Conservation (phyloP, 768 basidiomycete species). For the Xerocomellus chrysenteron region DNA sequence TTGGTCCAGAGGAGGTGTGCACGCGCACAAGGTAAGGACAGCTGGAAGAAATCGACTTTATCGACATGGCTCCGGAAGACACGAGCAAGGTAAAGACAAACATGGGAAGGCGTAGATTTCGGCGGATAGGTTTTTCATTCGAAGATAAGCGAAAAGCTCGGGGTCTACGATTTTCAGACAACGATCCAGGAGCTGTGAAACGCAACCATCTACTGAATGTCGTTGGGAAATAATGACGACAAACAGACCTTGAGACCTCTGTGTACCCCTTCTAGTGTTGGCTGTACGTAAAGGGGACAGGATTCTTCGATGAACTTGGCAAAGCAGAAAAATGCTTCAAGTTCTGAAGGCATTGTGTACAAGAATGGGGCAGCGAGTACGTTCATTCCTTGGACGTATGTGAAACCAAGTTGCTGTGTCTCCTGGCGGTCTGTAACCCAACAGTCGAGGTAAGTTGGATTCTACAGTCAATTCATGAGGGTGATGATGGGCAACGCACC, state of each 20-base stretch:
- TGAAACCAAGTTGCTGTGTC: constrained; percentile 79
- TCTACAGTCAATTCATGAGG: neutral
- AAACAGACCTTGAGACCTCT: constrained; percentile 79
- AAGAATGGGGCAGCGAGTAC: constrained; percentile 97
- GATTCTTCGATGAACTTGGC: constrained; percentile 92
- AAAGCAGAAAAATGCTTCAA: constrained; percentile 99
- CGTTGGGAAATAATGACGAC: neutral
- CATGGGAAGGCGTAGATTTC: constrained; percentile 98
- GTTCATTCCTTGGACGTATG: constrained; percentile 99
- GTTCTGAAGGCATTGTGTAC: constrained; percentile 94
- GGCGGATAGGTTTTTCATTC: constrained; percentile 89
- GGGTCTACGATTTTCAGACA: constrained; percentile 92
- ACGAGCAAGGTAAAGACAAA: constrained; percentile 38
- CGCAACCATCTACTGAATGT: neutral
- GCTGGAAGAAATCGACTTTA: constrained; percentile 45
- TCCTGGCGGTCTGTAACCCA: constrained; percentile 65
- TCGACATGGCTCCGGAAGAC: neutral
- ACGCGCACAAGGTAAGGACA: constrained; percentile 91
- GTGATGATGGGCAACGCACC: constrained; percentile 43
- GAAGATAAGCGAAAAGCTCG: constrained; percentile 75
- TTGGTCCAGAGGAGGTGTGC: constrained; percentile 94
- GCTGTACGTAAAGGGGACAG: constrained; percentile 96
- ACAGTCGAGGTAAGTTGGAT: neutral
- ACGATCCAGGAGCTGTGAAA: constrained; percentile 77
- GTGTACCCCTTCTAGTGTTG: constrained; percentile 94